Conservation (phyloP, 83 land plant species). For the Diphasiastrum complanatum region DNA sequence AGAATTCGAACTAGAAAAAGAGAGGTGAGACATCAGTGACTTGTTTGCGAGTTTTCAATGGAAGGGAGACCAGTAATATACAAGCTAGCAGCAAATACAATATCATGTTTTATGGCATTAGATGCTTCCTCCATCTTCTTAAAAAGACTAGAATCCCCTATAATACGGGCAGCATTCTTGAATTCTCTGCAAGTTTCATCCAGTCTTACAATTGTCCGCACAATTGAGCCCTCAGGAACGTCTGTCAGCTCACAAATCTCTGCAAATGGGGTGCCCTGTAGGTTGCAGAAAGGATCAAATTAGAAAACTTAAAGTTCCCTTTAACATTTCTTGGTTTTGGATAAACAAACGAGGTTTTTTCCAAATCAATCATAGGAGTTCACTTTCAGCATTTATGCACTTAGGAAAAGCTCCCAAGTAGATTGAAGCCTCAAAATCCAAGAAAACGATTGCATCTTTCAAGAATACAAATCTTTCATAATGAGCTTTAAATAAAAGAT, state of each 20-base stretch:
- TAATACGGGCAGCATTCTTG: slow-evolving; percentile 88
- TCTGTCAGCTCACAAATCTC: slow-evolving; percentile 93
- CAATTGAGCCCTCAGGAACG: slow-evolving; percentile 93
- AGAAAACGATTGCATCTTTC: too few species aligned
- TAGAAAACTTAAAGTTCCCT: neutral
- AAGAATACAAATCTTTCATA: neutral
- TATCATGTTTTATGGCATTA: slow-evolving; percentile 85
- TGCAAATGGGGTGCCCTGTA: slow-evolving; percentile 92
- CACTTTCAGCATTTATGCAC: too few species aligned
- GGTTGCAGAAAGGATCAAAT: slow-evolving; percentile 2
- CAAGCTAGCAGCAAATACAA: slow-evolving; percentile 97
- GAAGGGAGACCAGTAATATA: slow-evolving; percentile 85
- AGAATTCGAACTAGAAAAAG: too few species aligned
- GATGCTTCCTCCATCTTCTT: slow-evolving; percentile 96
- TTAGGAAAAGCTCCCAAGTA: too few species aligned
- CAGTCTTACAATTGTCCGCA: slow-evolving; percentile 85
- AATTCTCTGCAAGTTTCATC: slow-evolving; percentile 98
- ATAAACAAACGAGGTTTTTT: too few species aligned
- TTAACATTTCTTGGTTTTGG: too few species aligned
- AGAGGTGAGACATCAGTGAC: too few species aligned
- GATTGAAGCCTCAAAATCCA: too few species aligned
- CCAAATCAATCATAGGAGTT: slow-evolving; percentile 2
- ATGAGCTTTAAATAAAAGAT: neutral
- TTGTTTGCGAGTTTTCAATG: too few species aligned
- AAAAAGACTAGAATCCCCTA: slow-evolving; percentile 84